phyloP scores from a whole-genome alignment of 768 basidiomycete species.

The Cystofilobasidium bisporidii region DNA sequence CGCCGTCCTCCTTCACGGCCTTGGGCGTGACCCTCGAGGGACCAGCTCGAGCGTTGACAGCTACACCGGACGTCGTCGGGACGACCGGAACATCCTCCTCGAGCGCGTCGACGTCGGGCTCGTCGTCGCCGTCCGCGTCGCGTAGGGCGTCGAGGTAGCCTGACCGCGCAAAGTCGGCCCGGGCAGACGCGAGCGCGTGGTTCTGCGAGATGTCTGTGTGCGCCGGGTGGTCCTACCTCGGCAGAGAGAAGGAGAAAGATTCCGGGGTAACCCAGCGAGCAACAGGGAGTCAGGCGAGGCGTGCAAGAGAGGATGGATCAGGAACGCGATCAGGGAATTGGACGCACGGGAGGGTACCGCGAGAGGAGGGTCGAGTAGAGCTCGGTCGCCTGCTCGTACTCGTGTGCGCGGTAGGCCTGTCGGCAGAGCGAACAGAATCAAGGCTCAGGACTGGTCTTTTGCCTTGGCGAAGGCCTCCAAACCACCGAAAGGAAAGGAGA shows the following conservation, averaged over 20 bases:
- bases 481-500: neutral
- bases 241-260: no score
- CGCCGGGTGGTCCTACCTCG: constrained; percentile 83
- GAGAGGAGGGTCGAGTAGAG: constrained; percentile 74
- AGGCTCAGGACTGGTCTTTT: no score
- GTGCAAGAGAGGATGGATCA: neutral
- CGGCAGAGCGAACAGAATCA: no score
- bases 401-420: constrained; percentile 40
- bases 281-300: no score
- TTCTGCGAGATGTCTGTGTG: constrained; percentile 79
- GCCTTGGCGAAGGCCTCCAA: neutral
- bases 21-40: constrained; percentile 16
- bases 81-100: constrained; percentile 39
- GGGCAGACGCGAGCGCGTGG: constrained; percentile 66
- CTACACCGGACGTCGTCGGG: constrained; percentile 28
- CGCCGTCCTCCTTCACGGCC: neutral
- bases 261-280: no score
- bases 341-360: constrained; percentile 62
- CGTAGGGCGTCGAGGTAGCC: constrained; percentile 31
- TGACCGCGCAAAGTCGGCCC: constrained; percentile 68
- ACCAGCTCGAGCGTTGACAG: constrained; percentile 1
- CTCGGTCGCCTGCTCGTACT: constrained; percentile 33
- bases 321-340: neutral
- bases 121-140: constrained; percentile 29
- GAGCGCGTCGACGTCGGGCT: constrained; percentile 36